Evolutionary conservation across 345 rosid species (phyloP).

Genomic region (Eucalyptus virginea): DNA sequence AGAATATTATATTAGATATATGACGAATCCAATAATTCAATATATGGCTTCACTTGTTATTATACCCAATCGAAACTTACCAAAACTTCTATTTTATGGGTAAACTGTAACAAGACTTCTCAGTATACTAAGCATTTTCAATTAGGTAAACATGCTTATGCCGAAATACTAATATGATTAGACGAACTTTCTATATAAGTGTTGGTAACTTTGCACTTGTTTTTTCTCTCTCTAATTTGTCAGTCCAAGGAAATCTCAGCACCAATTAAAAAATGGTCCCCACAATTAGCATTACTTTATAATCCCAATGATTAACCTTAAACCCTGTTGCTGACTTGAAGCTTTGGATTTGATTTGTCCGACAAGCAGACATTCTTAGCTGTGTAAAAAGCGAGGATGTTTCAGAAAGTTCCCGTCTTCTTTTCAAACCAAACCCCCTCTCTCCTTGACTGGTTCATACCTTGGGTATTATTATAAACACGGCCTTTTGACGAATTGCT

Average conservation of each 20-base stretch:
- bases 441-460: neutral
- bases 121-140: neutral
- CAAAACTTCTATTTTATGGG: neutral
- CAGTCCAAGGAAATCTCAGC: neutral
- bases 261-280: neutral
- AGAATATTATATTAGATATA: neutral
- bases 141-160: neutral
- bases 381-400: neutral
- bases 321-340: neutral
- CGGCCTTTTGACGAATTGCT: neutral
- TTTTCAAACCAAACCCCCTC: neutral
- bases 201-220: neutral
- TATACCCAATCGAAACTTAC: neutral
- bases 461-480: neutral
- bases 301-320: neutral
- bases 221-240: neutral
- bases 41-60: neutral
- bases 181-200: neutral
- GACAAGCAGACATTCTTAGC: neutral
- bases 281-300: neutral
- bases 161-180: neutral
- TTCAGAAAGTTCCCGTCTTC: neutral
- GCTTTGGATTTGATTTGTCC: neutral
- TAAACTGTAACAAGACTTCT: neutral
- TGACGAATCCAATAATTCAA: neutral